A percentile compares a stretch with the other conserved stretches of the same genome.
Conservation (phyloP, 768 basidiomycete genomes). For the Kockovaella imperatae region DNA sequence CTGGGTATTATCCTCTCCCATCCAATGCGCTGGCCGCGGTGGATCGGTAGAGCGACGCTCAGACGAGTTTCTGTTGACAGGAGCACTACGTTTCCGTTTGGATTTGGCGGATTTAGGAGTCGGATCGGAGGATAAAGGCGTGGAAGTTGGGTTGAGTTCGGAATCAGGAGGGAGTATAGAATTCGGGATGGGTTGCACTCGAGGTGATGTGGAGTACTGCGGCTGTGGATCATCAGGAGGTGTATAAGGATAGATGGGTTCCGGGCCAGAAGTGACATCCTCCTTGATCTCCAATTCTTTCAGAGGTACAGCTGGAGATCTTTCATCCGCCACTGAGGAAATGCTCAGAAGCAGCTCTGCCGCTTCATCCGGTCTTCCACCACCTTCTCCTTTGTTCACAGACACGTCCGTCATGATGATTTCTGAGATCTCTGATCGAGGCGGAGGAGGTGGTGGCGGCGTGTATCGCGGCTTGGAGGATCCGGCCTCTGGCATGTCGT, state of each 20-base stretch:
- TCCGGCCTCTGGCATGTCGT: no score
- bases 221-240: constrained; percentile 15
- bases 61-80: constrained; percentile 12
- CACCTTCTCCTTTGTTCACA: constrained; percentile 3
- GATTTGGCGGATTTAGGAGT: constrained; percentile 14
- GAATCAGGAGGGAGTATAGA: not conserved
- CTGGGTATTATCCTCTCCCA: constrained; percentile 45
- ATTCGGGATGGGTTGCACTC: not conserved
- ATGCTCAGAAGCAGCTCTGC: constrained; percentile 24
- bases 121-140: not conserved
- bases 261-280: no score
- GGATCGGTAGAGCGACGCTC: constrained; percentile 8
- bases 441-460: not conserved
- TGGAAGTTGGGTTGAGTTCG: not conserved
- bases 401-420: no score
- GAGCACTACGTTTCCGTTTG: constrained; percentile 18
- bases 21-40: constrained; percentile 18
- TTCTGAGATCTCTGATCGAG: no score
- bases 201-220: not conserved
- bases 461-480: no score
- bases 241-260: constrained; percentile 17
- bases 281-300: no score
- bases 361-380: constrained; percentile 19
- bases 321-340: constrained; percentile 6
- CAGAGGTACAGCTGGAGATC: no score